Percentiles rank a stretch among this genome's conserved stretches.
Conservation (phyloP, 1,139 yeast species). For the Hansenula sp. region DNA sequence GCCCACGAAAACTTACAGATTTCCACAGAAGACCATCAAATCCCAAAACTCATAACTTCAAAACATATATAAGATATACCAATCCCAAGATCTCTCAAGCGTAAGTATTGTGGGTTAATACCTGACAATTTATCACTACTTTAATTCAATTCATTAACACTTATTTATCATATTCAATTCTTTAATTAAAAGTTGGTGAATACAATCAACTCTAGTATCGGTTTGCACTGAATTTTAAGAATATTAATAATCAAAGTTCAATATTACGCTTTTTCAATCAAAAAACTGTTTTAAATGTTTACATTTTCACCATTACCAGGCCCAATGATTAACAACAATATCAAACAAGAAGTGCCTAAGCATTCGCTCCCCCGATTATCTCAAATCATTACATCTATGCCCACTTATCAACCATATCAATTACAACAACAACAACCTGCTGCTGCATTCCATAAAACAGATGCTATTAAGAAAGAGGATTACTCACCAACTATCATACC, state of each 20-base stretch:
- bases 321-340: slow-evolving; percentile 1
- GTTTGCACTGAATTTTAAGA: too few species aligned
- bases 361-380: slow-evolving; percentile 12
- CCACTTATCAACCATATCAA: not conserved
- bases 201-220: too few species aligned
- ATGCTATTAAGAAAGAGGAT: not conserved
- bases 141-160: not conserved
- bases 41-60: not conserved
- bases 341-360: slow-evolving; percentile 3
- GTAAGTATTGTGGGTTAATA: too few species aligned
- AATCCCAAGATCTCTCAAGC: not conserved
- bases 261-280: too few species aligned
- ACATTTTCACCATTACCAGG: slow-evolving; percentile 1
- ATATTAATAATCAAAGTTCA: too few species aligned
- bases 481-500: not conserved
- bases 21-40: not conserved
- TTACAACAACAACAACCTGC: not conserved
- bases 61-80: not conserved
- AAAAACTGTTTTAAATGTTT: slow-evolving; percentile 1
- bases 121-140: too few species aligned
- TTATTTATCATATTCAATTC: too few species aligned
- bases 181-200: too few species aligned
- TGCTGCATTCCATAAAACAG: not conserved
- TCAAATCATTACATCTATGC: slow-evolving; percentile 7
- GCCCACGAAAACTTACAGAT: not conserved